Base-by-base conservation (phyloP, 805 yeast genomes). In the Clavispora vitiphila region DNA sequence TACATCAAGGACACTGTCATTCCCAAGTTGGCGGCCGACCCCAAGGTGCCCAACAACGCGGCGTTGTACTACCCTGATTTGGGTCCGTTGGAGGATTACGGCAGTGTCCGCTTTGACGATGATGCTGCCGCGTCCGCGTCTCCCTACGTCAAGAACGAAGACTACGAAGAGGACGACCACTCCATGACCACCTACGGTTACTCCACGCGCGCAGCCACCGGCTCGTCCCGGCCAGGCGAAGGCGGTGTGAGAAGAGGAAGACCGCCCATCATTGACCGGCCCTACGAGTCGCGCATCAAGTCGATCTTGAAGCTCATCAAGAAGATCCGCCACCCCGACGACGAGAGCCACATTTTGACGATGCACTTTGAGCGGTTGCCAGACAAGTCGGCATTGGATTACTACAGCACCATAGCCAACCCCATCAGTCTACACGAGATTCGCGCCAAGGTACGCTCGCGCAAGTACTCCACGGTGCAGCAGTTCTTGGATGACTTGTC, bases 251-350 rank as follows among this genome's bases (percentile, higher is more conserved):
- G 86, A 61, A 75, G 95, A 56, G 96, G 96, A 15, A 75, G 96
- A 53, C 96, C 96, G 5, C 96, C 96, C 2, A 83, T 87, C 42
- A 87, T 88, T 38, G 96, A 86, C 60, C 83, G 81, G 57, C 95
- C 96, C 5, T 90, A 84, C 61, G 97, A 93, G 63, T 88, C 88
- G 57, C 74, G 97, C 48, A 89, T 91, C 63, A 90, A 91, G 61
- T 81, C 87, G 50, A 81, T 93, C 29, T 66, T 93, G 71, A 80
- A 95, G 59, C 81, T 78, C 37, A 70, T 93, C 57, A 86, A 89
- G 56, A 86, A 86, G 56, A 81, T 84, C 44, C 75, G 78, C 35
- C 80, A 76, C 52, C 69, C 71, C 1, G 60, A 62, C 35, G 68
- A 68, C 34, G 72, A 72, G 10, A 72, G 71, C 35, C 66, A 73